Conservation (phyloP, 2,329 filamentous ascomycete genomes). For the Periconia digitata region DNA sequence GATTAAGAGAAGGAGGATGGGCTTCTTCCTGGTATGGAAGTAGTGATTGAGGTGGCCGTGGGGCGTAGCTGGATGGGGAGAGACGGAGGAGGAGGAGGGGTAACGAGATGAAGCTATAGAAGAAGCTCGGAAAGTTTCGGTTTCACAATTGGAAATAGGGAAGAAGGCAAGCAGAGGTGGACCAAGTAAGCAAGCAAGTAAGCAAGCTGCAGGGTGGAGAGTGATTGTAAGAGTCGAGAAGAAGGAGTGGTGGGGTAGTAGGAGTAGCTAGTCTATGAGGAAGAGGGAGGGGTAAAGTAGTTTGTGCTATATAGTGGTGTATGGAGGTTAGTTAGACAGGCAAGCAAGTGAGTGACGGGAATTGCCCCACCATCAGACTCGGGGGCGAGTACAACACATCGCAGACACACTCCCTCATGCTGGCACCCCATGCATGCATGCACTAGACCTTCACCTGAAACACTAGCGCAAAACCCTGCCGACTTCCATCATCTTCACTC, state of each 20-base stretch:
- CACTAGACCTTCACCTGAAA: constrained; percentile 14
- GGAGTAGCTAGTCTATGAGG: background rate
- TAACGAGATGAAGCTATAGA: background rate
- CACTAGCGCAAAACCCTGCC: constrained; percentile 5
- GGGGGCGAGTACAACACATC: background rate
- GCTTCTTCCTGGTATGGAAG: background rate
- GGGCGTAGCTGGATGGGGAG: background rate
- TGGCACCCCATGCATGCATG: background rate
- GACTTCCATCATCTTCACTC: background rate
- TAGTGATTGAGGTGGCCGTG: background rate
- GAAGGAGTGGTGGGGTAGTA: background rate
- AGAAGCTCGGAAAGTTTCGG: background rate
- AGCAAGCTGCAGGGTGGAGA: background rate
- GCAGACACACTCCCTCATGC: background rate
- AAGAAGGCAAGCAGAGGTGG: background rate
- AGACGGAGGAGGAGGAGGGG: background rate
- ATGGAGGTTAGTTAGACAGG: constrained; percentile 2
- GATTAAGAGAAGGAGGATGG: background rate
- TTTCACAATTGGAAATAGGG: background rate
- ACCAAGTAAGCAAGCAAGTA: too few relatives aligned
- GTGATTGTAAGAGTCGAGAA: background rate
- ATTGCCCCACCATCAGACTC: background rate
- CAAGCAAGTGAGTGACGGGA: background rate
- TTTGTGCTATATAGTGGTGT: background rate
- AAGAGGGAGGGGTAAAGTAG: background rate